Percentiles rank a stretch among this genome's conserved stretches.
These are phyloP conservation scores for Sphaerosporella brunnea DNA, from an alignment of 495 filamentous ascomycete genomes.

Conservation along the genomic window DNA sequence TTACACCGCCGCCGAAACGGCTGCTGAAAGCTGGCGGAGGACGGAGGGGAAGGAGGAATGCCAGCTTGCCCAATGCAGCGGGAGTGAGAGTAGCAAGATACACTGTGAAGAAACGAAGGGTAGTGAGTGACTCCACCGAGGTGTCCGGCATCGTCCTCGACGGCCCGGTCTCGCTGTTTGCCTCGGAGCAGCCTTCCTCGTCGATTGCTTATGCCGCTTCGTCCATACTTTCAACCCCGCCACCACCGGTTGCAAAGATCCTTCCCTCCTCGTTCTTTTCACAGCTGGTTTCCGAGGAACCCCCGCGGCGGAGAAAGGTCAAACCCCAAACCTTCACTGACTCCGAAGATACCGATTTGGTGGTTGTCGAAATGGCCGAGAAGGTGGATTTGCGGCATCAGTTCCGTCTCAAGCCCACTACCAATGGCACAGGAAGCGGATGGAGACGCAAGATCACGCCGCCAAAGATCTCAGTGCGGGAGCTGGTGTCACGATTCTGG, in stretches of 20 bases:
- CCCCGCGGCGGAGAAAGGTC: not conserved
- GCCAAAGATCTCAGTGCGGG: constrained; percentile 5
- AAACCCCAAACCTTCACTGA: not conserved
- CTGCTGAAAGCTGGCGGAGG: not conserved
- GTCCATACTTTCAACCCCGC: not conserved
- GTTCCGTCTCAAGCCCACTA: not conserved
- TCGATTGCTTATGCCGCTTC: not conserved
- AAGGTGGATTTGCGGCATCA: not conserved
- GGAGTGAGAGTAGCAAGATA: too few species aligned
- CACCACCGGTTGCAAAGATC: constrained; percentile 4
- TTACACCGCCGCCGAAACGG: not conserved
- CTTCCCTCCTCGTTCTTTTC: constrained; percentile 1
- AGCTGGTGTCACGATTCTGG: constrained; percentile 2
- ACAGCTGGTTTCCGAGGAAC: not conserved
- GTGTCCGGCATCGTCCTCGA: not conserved
- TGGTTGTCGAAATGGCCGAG: not conserved
- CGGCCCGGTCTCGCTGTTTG: not conserved
- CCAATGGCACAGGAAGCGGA: not conserved
- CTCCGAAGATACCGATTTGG: not conserved
- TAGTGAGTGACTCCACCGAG: not conserved
- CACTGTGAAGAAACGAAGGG: not conserved
- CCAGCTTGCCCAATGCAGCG: not conserved
- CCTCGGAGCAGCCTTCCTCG: not conserved
- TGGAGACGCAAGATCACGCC: constrained; percentile 6
- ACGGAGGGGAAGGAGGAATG: not conserved